Evolutionary conservation across 2,329 filamentous ascomycete species (phyloP).

Genomic region (Hymenoscyphus linearis): DNA sequence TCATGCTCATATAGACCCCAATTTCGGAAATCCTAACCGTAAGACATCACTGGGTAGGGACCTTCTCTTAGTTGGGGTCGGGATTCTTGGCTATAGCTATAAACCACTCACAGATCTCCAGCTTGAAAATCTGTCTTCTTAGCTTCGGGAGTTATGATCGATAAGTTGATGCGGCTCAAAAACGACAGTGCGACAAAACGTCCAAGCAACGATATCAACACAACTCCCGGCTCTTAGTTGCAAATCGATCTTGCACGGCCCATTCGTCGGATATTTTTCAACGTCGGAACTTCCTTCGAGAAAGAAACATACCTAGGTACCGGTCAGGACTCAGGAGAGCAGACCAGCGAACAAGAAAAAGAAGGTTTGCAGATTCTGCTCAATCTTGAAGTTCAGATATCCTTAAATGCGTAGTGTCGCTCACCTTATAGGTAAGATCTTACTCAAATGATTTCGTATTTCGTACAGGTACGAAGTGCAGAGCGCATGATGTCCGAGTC

Average conservation of each 20-base stretch:
- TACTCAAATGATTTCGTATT: not conserved
- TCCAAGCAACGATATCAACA: not conserved
- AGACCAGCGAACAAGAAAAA: not conserved
- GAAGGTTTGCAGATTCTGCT: not conserved
- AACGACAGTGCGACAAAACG: not conserved
- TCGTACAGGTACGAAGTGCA: too few relatives aligned
- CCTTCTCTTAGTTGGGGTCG: too few relatives aligned
- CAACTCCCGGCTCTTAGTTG: not conserved
- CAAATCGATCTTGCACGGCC: not conserved
- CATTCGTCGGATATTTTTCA: not conserved
- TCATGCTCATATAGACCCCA: not conserved
- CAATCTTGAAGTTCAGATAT: not conserved
- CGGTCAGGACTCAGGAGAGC: too few relatives aligned
- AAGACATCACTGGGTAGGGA: too few relatives aligned
- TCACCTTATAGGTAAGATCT: too few relatives aligned
- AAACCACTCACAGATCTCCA: too few relatives aligned
- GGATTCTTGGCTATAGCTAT: too few relatives aligned
- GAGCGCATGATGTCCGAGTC: not conserved
- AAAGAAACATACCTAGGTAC: too few relatives aligned
- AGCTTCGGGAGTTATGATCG: not conserved
- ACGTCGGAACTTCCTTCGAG: not conserved
- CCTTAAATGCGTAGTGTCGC: too few relatives aligned
- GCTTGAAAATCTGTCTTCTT: not conserved
- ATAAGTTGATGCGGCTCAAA: not conserved
- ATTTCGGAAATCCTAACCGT: not conserved